Percentiles rank a stretch among this genome's conserved stretches.
Evolutionary conservation across 208 protist genomes (phyloP).

Genomic region (Acanthamoeba royreba): DNA sequence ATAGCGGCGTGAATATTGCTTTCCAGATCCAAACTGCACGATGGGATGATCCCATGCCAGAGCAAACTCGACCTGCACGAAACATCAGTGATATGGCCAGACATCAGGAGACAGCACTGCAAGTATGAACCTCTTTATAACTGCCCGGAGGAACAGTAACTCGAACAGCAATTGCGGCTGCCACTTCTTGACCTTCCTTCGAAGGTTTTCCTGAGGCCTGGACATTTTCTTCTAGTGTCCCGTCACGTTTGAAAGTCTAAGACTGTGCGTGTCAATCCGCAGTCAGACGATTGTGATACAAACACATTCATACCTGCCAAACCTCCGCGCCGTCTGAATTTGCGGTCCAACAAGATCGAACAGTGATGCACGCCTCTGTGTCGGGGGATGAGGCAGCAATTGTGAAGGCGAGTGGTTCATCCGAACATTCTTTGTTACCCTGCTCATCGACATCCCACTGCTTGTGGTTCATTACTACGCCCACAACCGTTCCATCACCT

Average conservation of each 20-base stretch:
- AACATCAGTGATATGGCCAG: neutral
- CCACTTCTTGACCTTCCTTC: neutral
- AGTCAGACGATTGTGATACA: neutral
- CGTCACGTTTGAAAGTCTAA: neutral
- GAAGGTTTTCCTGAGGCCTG: neutral
- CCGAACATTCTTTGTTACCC: neutral
- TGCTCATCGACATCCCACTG: neutral
- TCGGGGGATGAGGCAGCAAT: neutral
- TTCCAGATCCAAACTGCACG: slow-evolving; percentile 41
- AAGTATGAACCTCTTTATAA: neutral
- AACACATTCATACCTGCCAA: slow-evolving; percentile 2
- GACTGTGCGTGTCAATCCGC: neutral
- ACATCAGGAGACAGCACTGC: neutral
- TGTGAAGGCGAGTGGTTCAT: neutral
- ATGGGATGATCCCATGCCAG: slow-evolving; percentile 73
- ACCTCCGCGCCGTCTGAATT: neutral
- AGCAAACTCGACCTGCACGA: slow-evolving; percentile 59
- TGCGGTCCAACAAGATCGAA: neutral
- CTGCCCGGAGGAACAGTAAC: neutral
- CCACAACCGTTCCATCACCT: neutral
- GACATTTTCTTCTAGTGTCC: neutral
- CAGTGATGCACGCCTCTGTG: neutral
- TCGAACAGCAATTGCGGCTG: neutral
- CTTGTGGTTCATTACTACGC: neutral
- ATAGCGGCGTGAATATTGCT: slow-evolving; percentile 51